phyloP scores from a whole-genome alignment of 164 flowering plant species.

The Nymphaea thermarum region DNA sequence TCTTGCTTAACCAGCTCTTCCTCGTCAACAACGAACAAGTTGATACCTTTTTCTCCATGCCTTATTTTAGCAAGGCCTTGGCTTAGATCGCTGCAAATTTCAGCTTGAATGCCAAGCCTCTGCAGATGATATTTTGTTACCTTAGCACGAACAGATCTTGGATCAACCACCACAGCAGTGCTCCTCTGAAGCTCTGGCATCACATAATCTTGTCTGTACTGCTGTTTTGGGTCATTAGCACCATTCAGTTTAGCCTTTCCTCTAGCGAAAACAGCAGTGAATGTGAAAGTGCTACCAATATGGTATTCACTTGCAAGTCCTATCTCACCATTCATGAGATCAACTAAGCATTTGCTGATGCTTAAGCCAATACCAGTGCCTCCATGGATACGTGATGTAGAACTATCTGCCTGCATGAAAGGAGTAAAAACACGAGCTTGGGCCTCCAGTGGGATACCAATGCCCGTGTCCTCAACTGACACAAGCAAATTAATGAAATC shows the following conservation, averaged over 20 bases:
- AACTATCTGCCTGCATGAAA: slow-evolving; percentile 87
- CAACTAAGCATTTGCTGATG: slow-evolving; percentile 88
- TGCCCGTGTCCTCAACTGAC: slow-evolving; percentile 94
- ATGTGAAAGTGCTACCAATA: slow-evolving; percentile 80
- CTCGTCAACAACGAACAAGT: slow-evolving; percentile 65
- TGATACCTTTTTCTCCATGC: slow-evolving; percentile 13
- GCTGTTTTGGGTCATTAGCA: slow-evolving; percentile 15
- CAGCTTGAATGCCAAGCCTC: slow-evolving; percentile 70
- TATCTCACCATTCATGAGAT: slow-evolving; percentile 89
- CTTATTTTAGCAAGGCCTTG: slow-evolving; percentile 22
- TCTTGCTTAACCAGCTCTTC: slow-evolving; percentile 58
- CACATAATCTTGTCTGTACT: slow-evolving; percentile 20
- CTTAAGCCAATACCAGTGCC: slow-evolving; percentile 97
- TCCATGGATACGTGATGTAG: slow-evolving; percentile 73
- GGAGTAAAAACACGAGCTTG: slow-evolving; percentile 84
- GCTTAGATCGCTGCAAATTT: slow-evolving; percentile 37
- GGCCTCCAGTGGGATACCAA: slow-evolving; percentile 71
- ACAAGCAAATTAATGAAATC: slow-evolving; percentile 53
- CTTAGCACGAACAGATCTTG: slow-evolving; percentile 51
- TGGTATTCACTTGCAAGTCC: slow-evolving; percentile 74
- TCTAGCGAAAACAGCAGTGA: slow-evolving; percentile 59
- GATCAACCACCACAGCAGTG: slow-evolving; percentile 67
- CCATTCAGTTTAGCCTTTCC: slow-evolving; percentile 21
- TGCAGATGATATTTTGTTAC: slow-evolving; percentile 77
- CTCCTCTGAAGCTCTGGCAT: slow-evolving; percentile 52